Evolutionary conservation across 202 grass and related monocot genomes (phyloP).

Genomic region (Setaria italica): DNA sequence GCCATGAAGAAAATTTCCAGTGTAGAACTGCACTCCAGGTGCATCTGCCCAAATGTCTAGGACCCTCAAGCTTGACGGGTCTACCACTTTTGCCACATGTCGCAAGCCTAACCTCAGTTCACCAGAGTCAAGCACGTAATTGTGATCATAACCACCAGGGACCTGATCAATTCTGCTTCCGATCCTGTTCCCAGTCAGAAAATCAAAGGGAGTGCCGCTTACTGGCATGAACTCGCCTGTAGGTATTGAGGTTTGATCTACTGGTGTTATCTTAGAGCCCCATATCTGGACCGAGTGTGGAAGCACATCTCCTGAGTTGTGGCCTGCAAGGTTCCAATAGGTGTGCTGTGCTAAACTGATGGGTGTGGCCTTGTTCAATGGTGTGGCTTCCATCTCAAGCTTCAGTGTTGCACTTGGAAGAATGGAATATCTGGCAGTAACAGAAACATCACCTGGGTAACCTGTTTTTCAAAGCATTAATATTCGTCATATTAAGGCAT

Average conservation of each 20-base stretch:
- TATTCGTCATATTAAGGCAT: slow-evolving; percentile 13
- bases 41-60: slow-evolving; percentile 73
- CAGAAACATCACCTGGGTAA: slow-evolving; percentile 67
- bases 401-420: slow-evolving; percentile 48
- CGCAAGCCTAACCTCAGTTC: slow-evolving; percentile 55
- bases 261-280: slow-evolving; percentile 66
- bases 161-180: slow-evolving; percentile 57
- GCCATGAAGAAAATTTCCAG: slow-evolving; percentile 59
- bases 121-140: slow-evolving; percentile 60
- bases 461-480: slow-evolving; percentile 48
- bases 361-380: slow-evolving; percentile 66
- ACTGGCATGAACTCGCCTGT: slow-evolving; percentile 70
- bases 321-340: slow-evolving; percentile 78
- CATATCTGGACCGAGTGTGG: slow-evolving; percentile 59
- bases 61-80: slow-evolving; percentile 55
- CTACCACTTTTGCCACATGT: slow-evolving; percentile 56
- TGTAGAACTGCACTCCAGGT: slow-evolving; percentile 77
- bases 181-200: slow-evolving; percentile 42
- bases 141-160: slow-evolving; percentile 71
- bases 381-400: slow-evolving; percentile 72
- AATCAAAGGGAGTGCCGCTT: slow-evolving; percentile 63
- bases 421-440: slow-evolving; percentile 69
- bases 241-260: slow-evolving; percentile 67
- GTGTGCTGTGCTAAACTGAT: slow-evolving; percentile 78
- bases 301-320: slow-evolving; percentile 59